Evolutionary conservation across 495 filamentous ascomycete species (phyloP).

Genomic region (Penicillium bialowiezense): DNA sequence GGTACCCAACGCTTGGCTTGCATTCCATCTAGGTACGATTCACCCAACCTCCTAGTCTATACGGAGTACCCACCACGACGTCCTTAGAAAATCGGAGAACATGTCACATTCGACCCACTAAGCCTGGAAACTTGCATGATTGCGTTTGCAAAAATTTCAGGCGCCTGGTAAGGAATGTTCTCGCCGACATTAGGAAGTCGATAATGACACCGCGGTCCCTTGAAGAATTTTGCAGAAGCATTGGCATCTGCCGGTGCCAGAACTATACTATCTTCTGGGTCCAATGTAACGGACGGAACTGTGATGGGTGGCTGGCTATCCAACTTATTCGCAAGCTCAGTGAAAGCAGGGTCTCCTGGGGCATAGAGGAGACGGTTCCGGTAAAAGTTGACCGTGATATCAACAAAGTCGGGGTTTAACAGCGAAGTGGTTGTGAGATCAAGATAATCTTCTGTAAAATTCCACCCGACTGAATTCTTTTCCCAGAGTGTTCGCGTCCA

Average conservation of each 20-base stretch:
- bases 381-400: not conserved
- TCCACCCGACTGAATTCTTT: not conserved
- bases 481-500: not conserved
- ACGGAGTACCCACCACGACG: no score
- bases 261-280: conserved; percentile 12
- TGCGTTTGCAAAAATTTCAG: not conserved
- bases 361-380: not conserved
- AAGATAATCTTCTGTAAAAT: not conserved
- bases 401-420: not conserved
- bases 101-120: not conserved
- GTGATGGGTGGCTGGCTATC: conserved; percentile 11
- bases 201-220: conserved; percentile 7
- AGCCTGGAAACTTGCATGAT: not conserved
- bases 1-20: no score
- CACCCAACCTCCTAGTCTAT: no score
- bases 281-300: conserved; percentile 5
- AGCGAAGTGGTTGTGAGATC: not conserved
- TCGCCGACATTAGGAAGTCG: conserved; percentile 8
- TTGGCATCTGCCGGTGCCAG: conserved; percentile 13
- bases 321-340: conserved; percentile 1
- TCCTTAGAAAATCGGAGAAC: not conserved
- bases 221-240: conserved; percentile 13
- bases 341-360: conserved; percentile 4
- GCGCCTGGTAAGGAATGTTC: conserved; percentile 7
- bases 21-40: no score